Conservation (phyloP, 495 filamentous ascomycete genomes). For the Podospora pseudoanserina region DNA sequence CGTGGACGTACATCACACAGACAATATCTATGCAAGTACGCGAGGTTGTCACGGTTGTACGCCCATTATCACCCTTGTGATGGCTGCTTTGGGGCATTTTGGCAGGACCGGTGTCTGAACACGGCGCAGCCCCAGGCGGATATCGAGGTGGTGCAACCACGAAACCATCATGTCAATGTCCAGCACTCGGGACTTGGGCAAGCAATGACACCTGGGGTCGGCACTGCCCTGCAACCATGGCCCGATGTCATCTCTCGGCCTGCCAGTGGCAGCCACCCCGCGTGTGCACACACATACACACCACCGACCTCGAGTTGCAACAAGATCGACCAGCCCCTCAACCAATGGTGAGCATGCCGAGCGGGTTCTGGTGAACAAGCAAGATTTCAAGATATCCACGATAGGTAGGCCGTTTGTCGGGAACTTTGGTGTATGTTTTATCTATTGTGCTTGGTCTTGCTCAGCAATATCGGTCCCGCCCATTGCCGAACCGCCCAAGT, state of each 20-base stretch:
- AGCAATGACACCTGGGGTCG: conserved; percentile 22
- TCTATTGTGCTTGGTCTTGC: neutral
- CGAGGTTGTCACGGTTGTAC: conserved; percentile 16
- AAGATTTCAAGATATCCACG: conserved; percentile 12
- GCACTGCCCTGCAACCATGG: conserved; percentile 19
- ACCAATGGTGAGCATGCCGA: conserved; percentile 20
- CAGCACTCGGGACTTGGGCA: conserved; percentile 12
- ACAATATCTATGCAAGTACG: conserved; percentile 17
- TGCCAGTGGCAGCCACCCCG: conserved; percentile 22
- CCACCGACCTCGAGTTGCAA: conserved; percentile 4
- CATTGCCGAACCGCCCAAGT: neutral
- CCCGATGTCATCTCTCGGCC: conserved; percentile 17
- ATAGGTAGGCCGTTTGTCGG: neutral
- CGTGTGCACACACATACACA: conserved; percentile 9
- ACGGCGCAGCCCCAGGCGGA: conserved; percentile 7
- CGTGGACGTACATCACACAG: conserved; percentile 7
- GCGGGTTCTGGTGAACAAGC: conserved; percentile 1
- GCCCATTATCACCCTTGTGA: conserved; percentile 5
- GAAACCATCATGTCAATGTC: conserved; percentile 6
- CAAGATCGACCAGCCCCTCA: conserved; percentile 19
- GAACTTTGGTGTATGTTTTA: neutral
- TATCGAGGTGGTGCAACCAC: conserved; percentile 12
- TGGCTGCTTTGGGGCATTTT: conserved; percentile 8
- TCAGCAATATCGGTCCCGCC: neutral
- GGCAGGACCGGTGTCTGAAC: conserved; percentile 7